Base-by-base conservation (phyloP, 2,329 filamentous ascomycete genomes). In the Aspergillus ibericus region DNA sequence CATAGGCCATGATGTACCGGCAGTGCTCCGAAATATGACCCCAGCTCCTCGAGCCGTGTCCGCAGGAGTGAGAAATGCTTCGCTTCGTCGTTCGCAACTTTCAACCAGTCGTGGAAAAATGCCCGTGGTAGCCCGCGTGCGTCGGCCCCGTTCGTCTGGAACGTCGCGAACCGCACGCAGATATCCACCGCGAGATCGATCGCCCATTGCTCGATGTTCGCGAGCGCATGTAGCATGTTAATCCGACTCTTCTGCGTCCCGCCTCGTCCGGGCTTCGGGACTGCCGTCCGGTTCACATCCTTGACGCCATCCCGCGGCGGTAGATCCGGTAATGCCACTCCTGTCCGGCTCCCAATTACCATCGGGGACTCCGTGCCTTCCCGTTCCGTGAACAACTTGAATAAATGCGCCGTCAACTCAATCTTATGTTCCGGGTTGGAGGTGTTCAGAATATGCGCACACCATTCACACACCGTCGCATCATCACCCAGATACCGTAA, bases 161-260 rank as follows among this genome's bases (percentile, higher is more conserved):
- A 81, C 3, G 74, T 71, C 13, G 78, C 75, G 55, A 81, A 81
- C 20, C 78, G 71, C 18, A 80, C 75, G 51, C 78, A 80, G 47
- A 81, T 80, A 63, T 81, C 78, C 25, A 81, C 75, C 9, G 78
- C 78, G 4, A 81, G 70, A 52, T 81, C 78, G 57, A 81, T 81
- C 1, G 78, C 78, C 78, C 78, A 81, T 22, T 79, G 72, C 64
- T 81, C 78, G 22, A 81, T 80, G 53, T 80, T 81, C 16, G 78
- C 78, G n/a, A 80, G 66, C 1, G 78, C 77, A 54, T 81, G 78
- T 5, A 81, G 70, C 76, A 81, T 80, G 16, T 75, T 71, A 46
- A 80, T 77, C 22, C 78, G 70, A 57, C 78, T 80, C 59, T 76
- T 80, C 29, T 77, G 56, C 5, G 71, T 76, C 5, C 78, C 78